phyloP scores from a whole-genome alignment of 352 stramenopile genomes.

The Phytophthora podocarpi region DNA sequence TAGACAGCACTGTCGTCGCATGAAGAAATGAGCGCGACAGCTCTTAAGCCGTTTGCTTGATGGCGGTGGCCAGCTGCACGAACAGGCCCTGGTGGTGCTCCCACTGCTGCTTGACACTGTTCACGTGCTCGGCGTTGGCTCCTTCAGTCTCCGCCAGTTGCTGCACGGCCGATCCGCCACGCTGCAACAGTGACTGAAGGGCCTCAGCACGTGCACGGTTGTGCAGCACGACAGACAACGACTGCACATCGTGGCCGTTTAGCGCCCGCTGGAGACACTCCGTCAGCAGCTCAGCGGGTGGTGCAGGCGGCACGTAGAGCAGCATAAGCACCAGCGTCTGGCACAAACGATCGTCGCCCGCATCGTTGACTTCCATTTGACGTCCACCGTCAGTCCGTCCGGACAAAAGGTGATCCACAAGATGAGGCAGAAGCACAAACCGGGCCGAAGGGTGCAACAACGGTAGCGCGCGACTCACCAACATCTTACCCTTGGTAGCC shows the following conservation, averaged over 20 bases:
- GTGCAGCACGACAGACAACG: conserved; percentile 74
- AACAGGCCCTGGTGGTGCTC: conserved; percentile 69
- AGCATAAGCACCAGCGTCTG: conserved; percentile 84
- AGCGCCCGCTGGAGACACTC: conserved; percentile 69
- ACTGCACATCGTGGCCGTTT: conserved; percentile 55
- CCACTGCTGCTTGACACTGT: conserved; percentile 63
- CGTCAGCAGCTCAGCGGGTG: conserved; percentile 64
- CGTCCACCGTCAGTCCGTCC: conserved; percentile 41
- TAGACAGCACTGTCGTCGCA: conserved; percentile 6
- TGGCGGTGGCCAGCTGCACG: conserved; percentile 74
- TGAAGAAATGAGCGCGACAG: conserved; percentile 19
- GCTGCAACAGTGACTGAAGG: conserved; percentile 77
- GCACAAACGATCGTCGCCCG: conserved; percentile 64
- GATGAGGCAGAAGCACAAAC: conserved; percentile 72
- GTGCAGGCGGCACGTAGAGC: conserved; percentile 79
- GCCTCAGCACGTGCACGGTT: conserved; percentile 73
- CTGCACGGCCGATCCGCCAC: conserved; percentile 58
- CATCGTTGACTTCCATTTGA: conserved; percentile 38
- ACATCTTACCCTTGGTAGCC: conserved; percentile 69
- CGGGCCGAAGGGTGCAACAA: conserved; percentile 80
- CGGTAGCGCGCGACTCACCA: conserved; percentile 78
- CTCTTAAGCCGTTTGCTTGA: conserved; percentile 67
- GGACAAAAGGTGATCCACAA: conserved; percentile 69
- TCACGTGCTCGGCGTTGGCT: conserved; percentile 26
- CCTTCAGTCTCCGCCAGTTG: conserved; percentile 44